Base-by-base conservation (phyloP, 2,329 filamentous ascomycete genomes). In the Ophiosphaerella narmari region DNA sequence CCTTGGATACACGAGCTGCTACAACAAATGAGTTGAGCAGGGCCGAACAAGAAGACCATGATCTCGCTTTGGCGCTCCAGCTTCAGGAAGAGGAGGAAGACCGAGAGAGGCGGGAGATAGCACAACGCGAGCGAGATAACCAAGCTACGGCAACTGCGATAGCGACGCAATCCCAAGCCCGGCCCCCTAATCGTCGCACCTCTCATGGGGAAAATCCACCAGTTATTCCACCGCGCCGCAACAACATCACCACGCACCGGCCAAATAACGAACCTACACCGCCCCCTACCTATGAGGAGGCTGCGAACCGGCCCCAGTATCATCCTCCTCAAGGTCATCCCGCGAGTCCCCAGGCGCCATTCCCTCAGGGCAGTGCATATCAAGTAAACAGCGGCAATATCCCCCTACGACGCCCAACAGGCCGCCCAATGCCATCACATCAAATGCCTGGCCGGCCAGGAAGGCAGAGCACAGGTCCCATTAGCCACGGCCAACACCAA, bases 61-160 rank as follows among this genome's bases (percentile, higher is more conserved):
- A 94, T 53, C 75, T 97, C 26, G 94, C 94, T 0, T 80, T 97
- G 3, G 92, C 93, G 0, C 79, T 99, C 6, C 94, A 97, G 67
- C 82, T 97, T 1, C 93, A 97, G 70, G 94, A 97, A 65, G 91
- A 96, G 69, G 93, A 97, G 71, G 91, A 97, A 57, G 86, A 91
- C 63, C 82, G 86, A 12, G 85, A 91, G 56, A 82, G 83, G n/a
- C 76, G 72, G 47, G 74, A 69, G n/a, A 46, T 84, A 42, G 81
- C 85, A 41, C 84, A 82, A 8, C 82, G 86, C 1, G 80, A 86
- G 7, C 79, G 84, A n/a, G 86, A 91, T 69, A 85, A 84, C 46
- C 77, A 84, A 49, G 77, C 90, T 1, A 89, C 86, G 0, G 86
- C 88, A 64, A 84, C 86, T 54, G 89, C 82, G 58, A 88, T 91